Percentiles rank a stretch among this genome's conserved stretches.
Evolutionary conservation across 495 filamentous ascomycete species (phyloP).

Genomic region (Lindgomyces ingoldianus): DNA sequence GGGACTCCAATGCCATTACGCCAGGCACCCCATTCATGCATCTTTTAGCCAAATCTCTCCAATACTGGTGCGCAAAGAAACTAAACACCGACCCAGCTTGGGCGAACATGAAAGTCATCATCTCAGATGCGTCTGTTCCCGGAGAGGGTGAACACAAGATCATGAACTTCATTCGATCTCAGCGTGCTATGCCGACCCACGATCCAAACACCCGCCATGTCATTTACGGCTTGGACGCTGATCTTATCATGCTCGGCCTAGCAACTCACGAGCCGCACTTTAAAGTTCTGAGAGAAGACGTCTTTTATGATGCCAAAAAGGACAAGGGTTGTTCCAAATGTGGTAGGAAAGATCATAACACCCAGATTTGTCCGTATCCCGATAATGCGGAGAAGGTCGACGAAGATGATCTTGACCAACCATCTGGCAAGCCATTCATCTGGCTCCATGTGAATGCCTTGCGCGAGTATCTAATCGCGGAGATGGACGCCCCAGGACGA

Average conservation of each 20-base stretch:
- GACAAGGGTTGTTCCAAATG: slow-evolving; percentile 79
- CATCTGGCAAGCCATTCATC: slow-evolving; percentile 84
- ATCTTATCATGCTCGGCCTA: slow-evolving; percentile 98
- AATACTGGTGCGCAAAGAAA: slow-evolving; percentile 97
- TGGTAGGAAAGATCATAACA: slow-evolving; percentile 86
- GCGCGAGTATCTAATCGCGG: slow-evolving; percentile 88
- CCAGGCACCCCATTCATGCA: slow-evolving; percentile 99
- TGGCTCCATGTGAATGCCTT: slow-evolving; percentile 94
- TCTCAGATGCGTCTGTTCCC: slow-evolving; percentile 95
- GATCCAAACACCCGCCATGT: slow-evolving; percentile 97
- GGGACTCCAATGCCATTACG: slow-evolving; percentile 97
- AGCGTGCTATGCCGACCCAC: slow-evolving; percentile 84
- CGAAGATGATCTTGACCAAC: slow-evolving; percentile 74
- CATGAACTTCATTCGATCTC: slow-evolving; percentile 96
- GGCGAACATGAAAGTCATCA: slow-evolving; percentile 88
- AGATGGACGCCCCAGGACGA: slow-evolving; percentile 78
- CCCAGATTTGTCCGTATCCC: slow-evolving; percentile 72
- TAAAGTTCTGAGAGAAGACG: slow-evolving; percentile 93
- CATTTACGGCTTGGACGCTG: slow-evolving; percentile 93
- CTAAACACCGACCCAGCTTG: slow-evolving; percentile 96
- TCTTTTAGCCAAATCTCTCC: slow-evolving; percentile 82
- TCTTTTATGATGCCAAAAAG: slow-evolving; percentile 86
- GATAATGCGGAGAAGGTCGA: slow-evolving; percentile 70
- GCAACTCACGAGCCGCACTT: slow-evolving; percentile 98
- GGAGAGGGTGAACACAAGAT: slow-evolving; percentile 99